Conservation (phyloP, 495 filamentous ascomycete genomes). For the Penicillium fimorum region DNA sequence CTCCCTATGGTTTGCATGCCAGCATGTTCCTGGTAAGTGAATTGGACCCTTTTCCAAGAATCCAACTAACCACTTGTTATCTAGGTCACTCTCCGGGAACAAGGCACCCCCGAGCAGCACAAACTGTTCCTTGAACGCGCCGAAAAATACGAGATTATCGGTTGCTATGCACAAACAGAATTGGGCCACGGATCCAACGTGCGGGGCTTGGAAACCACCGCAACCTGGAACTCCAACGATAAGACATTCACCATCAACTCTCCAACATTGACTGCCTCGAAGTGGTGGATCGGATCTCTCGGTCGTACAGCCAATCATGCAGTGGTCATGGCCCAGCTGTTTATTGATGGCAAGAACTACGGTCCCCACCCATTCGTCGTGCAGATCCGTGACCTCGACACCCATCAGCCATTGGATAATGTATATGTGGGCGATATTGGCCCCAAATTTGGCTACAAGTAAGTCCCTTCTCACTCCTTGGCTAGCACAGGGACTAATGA, state of each 20-base stretch:
- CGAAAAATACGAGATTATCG: conserved; percentile 62
- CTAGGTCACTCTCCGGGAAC: conserved; percentile 64
- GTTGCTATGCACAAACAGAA: conserved; percentile 77
- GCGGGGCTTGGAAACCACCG: conserved; percentile 69
- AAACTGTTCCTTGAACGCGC: conserved; percentile 65
- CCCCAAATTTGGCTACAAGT: conserved; percentile 68
- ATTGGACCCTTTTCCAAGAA: not conserved
- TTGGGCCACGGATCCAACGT: conserved; percentile 74
- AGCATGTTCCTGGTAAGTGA: conserved; percentile 60
- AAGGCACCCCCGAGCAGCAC: conserved; percentile 67
- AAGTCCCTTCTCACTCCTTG: conserved; percentile 6
- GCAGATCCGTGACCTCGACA: conserved; percentile 67
- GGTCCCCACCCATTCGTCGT: conserved; percentile 77
- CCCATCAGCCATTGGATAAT: conserved; percentile 67
- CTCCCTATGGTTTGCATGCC: conserved; percentile 66
- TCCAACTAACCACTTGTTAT: conserved; percentile 7
- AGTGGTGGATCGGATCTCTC: conserved; percentile 79
- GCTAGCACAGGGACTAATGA: not conserved
- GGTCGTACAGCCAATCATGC: conserved; percentile 73
- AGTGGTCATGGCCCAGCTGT: conserved; percentile 70
- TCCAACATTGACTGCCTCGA: conserved; percentile 64
- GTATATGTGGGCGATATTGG: conserved; percentile 73
- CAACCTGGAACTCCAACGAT: conserved; percentile 64
- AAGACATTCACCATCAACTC: conserved; percentile 70
- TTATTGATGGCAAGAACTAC: conserved; percentile 59